Evolutionary conservation across 257 asterid genomes (phyloP).

Genomic region (Nicotiana sylvestris): DNA sequence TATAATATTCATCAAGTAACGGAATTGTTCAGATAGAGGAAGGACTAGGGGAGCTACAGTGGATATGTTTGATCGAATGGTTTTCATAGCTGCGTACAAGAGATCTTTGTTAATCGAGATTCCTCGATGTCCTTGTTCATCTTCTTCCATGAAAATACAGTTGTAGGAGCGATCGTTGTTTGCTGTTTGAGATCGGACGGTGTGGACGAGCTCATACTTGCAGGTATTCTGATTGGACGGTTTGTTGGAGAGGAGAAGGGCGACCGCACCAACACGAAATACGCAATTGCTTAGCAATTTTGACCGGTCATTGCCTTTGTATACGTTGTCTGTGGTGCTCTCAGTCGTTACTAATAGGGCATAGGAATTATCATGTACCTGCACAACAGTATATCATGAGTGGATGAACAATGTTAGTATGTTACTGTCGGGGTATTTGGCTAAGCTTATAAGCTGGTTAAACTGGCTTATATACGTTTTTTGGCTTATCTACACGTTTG

Average conservation of each 20-base stretch:
- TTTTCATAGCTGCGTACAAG: conserved; percentile 31
- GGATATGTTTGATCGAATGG: conserved; percentile 36
- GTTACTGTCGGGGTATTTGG: too few relatives aligned
- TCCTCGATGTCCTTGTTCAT: conserved; percentile 25
- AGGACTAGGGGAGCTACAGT: conserved; percentile 42
- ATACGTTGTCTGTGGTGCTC: conserved; percentile 25
- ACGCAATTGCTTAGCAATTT: conserved; percentile 45
- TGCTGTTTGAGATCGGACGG: conserved; percentile 39
- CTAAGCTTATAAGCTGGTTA: too few relatives aligned
- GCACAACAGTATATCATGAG: not conserved
- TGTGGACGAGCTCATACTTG: conserved; percentile 37
- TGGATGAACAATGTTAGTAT: not conserved
- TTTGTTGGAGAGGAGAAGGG: conserved; percentile 35
- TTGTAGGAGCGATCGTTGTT: conserved; percentile 38
- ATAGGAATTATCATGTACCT: conserved; percentile 41
- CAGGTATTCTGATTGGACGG: conserved; percentile 19
- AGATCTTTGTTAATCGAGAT: conserved; percentile 32
- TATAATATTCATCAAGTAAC: conserved; percentile 23
- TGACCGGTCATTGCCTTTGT: conserved; percentile 40
- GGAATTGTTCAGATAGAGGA: conserved; percentile 36
- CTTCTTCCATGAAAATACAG: conserved; percentile 41
- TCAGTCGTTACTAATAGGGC: conserved; percentile 46
- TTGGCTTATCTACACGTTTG: too few relatives aligned
- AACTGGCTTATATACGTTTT: too few relatives aligned
- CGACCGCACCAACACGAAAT: conserved; percentile 44